Evolutionary conservation across 2,329 filamentous ascomycete genomes (phyloP), one percentile per base, ranked within the genome.

Genomic region (Aspergillus fumigatiaffinis): DNA sequence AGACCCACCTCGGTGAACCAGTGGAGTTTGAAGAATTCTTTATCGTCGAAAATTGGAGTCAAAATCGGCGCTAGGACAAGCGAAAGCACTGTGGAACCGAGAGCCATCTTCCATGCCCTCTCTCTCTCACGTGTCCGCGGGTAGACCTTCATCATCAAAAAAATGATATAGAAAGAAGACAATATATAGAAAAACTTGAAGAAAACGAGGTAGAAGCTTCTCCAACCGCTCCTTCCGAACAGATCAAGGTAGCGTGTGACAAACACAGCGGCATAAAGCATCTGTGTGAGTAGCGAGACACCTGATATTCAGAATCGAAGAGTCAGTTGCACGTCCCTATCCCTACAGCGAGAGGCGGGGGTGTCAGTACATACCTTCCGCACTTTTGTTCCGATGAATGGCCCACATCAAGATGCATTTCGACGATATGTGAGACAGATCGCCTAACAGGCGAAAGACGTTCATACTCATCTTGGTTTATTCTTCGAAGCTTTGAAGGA

Each of bases 401-500:
- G 92, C 87, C 79, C 87, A 90, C 77, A 97, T 91, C 66, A 97
- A 83, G 71, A 97, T 94, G 73, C 87, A 86, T 82, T 96, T 97
- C 56, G 92, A 94, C 51, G 86, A 80, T 49, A 91, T 85, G 73
- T 97, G 93, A 68, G 89, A 91, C 67, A 93, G 76, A 73, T 97
- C 93, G 71, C 85, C 93, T 67, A 91, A 74, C 68, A 95, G 83
- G 68, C 91, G 90, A 76, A 96, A 87, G 58, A 82, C 65, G 57
- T 76, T 77, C 60, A 60, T 17, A 29, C 51, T 54, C 51, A 70
- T 62, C 52, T 46, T 20, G 46, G 20, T 12, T 35, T 23, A 38
- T 38, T 61, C 68, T 50, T 38, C 47, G 51, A n/a, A 21, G 49
- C 2, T 51, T 23, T 50, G 4, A 21, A 28, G 28, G 3, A 21